Evolutionary conservation across 1,139 yeast species (phyloP), one percentile per base, ranked within the genome.

Genomic region (Taiozyma sp.): DNA sequence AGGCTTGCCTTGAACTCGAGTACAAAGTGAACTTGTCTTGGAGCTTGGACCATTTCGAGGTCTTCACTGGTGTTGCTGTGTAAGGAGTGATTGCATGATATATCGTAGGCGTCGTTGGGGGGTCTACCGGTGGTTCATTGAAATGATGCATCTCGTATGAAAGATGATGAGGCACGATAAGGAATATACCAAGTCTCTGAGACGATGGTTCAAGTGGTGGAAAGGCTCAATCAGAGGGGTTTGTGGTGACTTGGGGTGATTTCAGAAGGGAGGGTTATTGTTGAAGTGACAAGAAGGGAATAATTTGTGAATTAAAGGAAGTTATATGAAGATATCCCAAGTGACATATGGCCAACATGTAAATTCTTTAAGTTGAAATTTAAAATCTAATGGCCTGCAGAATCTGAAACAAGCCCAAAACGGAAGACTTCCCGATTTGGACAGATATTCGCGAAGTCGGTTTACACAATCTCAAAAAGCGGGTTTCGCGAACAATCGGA

Each of bases 11-110:
- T n/a, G 48, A 43, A 14, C 30, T 38, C 1, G 54, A 51, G 38
- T 50, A 50, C 13, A 49, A 47, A 14, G 53, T 54, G 27, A 61
- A 43, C 46, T 52, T 58, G 30, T 54, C 61, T 32, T 61, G 63
- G 27, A 60, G 43, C 19, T 54, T 56, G 8, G 58, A 48, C 65
- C 65, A 60, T 32, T 55, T 59, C 7, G 61, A 58, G 2, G 54
- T 5, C 36, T 42, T 50, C 12, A 34, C 38, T 3, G 47, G 36
- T 6, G 49, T 32, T 3, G 47, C 41, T 19, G 40, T 42, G 9
- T 48, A 43, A 19, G 36, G 36, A 8, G 19, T n/a, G 4, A 32
- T 32, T 7, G 36, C 19, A 32, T 32, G 36, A n/a, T 32, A n/a
- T 38, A 38, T 38, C 14, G 41, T 22, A 10, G 41, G 41, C 41